Percentiles rank a stretch among this genome's conserved stretches.
These are phyloP conservation scores for Calycina marina DNA, from an alignment of 2,329 filamentous ascomycete species.

Conservation along the genomic window DNA sequence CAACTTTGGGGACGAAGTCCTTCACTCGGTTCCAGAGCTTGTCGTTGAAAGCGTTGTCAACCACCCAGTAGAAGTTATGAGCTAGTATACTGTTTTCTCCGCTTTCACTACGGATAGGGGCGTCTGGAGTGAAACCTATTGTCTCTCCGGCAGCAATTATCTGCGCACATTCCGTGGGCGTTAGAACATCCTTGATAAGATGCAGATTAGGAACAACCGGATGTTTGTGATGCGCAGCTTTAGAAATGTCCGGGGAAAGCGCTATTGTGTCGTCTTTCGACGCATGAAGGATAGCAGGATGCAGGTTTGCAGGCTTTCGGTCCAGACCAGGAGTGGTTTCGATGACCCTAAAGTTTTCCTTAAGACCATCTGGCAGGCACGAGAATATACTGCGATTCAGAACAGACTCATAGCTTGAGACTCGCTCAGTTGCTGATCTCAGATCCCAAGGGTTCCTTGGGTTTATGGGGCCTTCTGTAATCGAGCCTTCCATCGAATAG, in stretches of 20 bases:
- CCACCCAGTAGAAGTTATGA: slow-evolving; percentile 63
- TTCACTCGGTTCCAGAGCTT: slow-evolving; percentile 46
- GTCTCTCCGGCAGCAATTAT: slow-evolving; percentile 54
- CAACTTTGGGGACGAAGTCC: slow-evolving; percentile 37
- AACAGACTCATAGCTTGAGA: slow-evolving; percentile 40
- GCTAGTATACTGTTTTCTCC: slow-evolving; percentile 47
- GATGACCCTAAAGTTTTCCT: slow-evolving; percentile 37
- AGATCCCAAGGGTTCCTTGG: slow-evolving; percentile 49
- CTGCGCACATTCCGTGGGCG: slow-evolving; percentile 43
- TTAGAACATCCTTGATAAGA: slow-evolving; percentile 44
- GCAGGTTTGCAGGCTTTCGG: slow-evolving; percentile 53
- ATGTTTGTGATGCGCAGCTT: slow-evolving; percentile 39
- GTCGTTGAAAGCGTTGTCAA: slow-evolving; percentile 47
- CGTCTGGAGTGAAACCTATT: slow-evolving; percentile 52
- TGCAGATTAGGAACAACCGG: slow-evolving; percentile 47
- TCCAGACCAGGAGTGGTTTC: slow-evolving; percentile 44
- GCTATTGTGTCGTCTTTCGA: slow-evolving; percentile 41
- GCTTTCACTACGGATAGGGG: slow-evolving; percentile 49
- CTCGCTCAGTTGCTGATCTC: slow-evolving; percentile 26
- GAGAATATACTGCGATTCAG: slow-evolving; percentile 40
- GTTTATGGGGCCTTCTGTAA: slow-evolving; percentile 32
- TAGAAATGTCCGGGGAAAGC: slow-evolving; percentile 31
- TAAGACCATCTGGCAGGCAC: slow-evolving; percentile 24
- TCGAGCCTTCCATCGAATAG: slow-evolving; percentile 24
- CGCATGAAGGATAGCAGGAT: slow-evolving; percentile 50